These are phyloP conservation scores for Noccaea caerulescens DNA, from an alignment of 345 rosid species.

Conservation along the genomic window DNA sequence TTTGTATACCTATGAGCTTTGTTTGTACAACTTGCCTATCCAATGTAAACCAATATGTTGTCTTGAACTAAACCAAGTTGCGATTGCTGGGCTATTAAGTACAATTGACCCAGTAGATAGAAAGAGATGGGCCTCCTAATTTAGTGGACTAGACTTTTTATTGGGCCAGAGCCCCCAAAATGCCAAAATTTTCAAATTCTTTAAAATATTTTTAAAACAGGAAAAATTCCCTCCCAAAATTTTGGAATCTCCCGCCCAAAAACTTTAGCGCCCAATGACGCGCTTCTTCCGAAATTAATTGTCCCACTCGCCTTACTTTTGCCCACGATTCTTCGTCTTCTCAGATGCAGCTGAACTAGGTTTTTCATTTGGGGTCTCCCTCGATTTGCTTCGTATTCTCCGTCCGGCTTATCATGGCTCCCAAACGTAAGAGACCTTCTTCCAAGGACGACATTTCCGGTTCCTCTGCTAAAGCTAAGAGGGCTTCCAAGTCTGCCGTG, in stretches of 20 bases:
- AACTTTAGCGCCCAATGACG: background rate
- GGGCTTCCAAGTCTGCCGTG: background rate
- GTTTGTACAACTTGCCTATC: slow-evolving; percentile 37
- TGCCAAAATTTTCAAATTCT: too few relatives aligned
- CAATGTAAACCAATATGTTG: slow-evolving; percentile 7
- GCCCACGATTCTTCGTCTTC: background rate
- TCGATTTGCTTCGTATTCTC: background rate
- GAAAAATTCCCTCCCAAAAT: background rate
- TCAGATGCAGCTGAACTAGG: background rate
- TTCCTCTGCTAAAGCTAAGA: background rate
- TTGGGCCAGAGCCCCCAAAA: too few relatives aligned
- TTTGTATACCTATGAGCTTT: slow-evolving; percentile 28
- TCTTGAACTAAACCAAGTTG: too few relatives aligned
- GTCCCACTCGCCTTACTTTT: too few relatives aligned
- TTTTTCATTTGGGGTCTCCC: background rate
- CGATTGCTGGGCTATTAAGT: too few relatives aligned
- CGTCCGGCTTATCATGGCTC: slow-evolving; percentile 9
- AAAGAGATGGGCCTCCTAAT: too few relatives aligned
- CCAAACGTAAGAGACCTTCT: slow-evolving; percentile 23
- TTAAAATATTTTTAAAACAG: too few relatives aligned
- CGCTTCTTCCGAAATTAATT: background rate
- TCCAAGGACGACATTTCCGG: background rate
- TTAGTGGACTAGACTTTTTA: too few relatives aligned
- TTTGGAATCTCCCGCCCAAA: background rate
- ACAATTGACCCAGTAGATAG: too few relatives aligned